Conservation (phyloP, 108 stramenopile genomes). For the Skeletonema marinoi region DNA sequence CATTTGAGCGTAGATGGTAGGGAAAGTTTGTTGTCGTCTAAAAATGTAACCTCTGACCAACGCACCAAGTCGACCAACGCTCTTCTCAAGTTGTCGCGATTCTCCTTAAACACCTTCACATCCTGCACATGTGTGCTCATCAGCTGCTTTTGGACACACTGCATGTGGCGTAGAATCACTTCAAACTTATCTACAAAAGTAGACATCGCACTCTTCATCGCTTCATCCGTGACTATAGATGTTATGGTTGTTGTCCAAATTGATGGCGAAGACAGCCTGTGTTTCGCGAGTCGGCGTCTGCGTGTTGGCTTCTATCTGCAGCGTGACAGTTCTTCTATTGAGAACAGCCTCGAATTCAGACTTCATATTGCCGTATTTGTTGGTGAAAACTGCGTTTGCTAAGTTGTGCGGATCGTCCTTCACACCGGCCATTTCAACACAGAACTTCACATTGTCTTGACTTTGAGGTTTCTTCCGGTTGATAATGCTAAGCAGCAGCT, state of each 20-base stretch:
- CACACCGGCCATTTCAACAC: neutral
- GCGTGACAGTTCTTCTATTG: neutral
- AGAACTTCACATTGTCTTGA: neutral
- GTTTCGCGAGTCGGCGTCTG: neutral
- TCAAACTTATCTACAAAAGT: neutral
- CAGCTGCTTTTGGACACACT: neutral
- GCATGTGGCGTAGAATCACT: neutral
- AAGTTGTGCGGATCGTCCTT: neutral
- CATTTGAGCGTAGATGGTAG: neutral
- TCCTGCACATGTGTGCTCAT: neutral
- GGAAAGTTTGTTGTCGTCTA: neutral
- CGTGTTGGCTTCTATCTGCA: neutral
- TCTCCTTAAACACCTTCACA: neutral
- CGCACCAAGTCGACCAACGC: neutral
- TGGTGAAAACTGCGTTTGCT: neutral
- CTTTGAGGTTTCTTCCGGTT: neutral
- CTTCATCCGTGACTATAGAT: neutral
- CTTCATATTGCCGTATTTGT: neutral
- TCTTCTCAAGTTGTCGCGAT: neutral
- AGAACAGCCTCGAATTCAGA: neutral
- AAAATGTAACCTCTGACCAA: neutral
- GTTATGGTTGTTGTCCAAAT: neutral
- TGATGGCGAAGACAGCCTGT: neutral
- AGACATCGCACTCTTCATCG: neutral
- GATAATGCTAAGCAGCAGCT: neutral